Conservation (phyloP, 2,329 filamentous ascomycete species). For the Penicillium nordicum region DNA sequence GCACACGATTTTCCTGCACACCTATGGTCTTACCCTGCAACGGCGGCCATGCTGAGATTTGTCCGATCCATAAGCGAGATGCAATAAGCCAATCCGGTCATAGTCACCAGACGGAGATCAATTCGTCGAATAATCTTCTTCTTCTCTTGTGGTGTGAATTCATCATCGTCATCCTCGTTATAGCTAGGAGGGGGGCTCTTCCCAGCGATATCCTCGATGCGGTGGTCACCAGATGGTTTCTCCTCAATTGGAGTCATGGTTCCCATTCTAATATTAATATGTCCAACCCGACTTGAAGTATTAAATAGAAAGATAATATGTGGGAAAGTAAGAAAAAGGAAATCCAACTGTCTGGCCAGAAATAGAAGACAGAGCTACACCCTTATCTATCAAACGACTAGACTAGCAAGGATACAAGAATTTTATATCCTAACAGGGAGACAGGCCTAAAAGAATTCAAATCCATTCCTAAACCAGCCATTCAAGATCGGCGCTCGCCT, state of each 20-base stretch:
- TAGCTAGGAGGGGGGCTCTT: not conserved
- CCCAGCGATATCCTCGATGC: conserved; percentile 17
- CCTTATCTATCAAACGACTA: not conserved
- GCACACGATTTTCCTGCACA: too few relatives aligned
- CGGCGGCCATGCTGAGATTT: conserved; percentile 63
- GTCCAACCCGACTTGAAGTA: not conserved
- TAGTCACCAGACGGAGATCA: conserved; percentile 62
- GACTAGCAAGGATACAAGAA: not conserved
- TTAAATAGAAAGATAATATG: not conserved
- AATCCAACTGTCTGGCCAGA: not conserved
- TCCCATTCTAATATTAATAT: not conserved
- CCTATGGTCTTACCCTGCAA: conserved; percentile 56
- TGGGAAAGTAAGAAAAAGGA: too few relatives aligned
- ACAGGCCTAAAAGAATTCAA: too few relatives aligned
- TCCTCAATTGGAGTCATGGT: conserved; percentile 12
- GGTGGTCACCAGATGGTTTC: conserved; percentile 14
- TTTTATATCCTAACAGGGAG: not conserved
- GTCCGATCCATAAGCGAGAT: conserved; percentile 75
- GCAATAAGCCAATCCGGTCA: conserved; percentile 67
- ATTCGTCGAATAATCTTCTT: conserved; percentile 65
- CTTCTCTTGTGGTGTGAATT: conserved; percentile 52
- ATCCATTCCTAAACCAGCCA: not conserved
- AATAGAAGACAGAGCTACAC: not conserved
- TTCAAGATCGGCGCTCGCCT: not conserved
- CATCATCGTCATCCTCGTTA: conserved; percentile 15